These are phyloP conservation scores for Chaetomium fimeti DNA, from an alignment of 495 filamentous ascomycete genomes.

Conservation along the genomic window DNA sequence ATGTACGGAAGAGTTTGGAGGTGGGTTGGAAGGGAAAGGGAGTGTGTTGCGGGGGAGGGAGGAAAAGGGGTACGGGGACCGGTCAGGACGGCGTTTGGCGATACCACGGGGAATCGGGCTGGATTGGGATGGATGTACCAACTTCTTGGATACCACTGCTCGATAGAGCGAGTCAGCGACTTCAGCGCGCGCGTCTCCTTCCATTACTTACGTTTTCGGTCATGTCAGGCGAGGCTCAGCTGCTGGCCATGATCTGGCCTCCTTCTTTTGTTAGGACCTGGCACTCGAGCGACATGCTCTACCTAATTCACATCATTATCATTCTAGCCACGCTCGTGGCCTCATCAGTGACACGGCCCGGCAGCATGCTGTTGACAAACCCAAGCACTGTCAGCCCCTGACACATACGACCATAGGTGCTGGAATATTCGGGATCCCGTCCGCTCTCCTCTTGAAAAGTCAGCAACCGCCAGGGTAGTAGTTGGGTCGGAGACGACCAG, in stretches of 20 bases:
- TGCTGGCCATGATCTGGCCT: background rate
- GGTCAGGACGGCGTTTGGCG: conserved; percentile 6
- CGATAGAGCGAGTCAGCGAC: background rate
- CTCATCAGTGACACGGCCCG: no score
- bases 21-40: background rate
- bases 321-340: background rate
- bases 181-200: background rate
- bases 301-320: conserved; percentile 1
- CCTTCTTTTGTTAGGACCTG: conserved; percentile 10
- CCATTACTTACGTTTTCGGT: background rate
- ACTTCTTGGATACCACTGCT: conserved; percentile 13
- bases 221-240: background rate
- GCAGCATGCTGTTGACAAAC: no score
- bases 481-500: background rate
- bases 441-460: conserved; percentile 49
- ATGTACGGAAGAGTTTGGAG: background rate
- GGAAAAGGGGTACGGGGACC: background rate
- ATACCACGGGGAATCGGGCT: background rate
- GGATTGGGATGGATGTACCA: background rate
- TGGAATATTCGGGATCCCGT: conserved; percentile 47
- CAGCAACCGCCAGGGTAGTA: background rate
- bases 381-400: no score
- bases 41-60: background rate
- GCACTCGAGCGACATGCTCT: background rate
- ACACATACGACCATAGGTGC: conserved; percentile 19